phyloP scores from a whole-genome alignment of 78 protist species.

The Emiliania huxleyi region DNA sequence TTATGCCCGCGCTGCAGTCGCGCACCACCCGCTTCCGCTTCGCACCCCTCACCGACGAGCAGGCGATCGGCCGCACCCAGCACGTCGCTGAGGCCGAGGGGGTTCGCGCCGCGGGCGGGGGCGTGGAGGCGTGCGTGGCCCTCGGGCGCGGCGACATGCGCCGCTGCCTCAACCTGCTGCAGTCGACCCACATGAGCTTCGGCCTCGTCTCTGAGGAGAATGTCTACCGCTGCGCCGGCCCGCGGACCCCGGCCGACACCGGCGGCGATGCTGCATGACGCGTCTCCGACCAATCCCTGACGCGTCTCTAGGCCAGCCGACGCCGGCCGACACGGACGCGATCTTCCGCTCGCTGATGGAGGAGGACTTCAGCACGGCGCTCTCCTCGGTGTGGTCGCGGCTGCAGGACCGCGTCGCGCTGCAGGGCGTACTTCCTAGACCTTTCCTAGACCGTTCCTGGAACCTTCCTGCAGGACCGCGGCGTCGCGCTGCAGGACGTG shows the following conservation, averaged over 20 bases:
- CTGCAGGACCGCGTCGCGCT: background rate
- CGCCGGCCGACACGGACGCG: background rate
- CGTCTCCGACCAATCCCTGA: background rate
- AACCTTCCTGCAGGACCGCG: no score
- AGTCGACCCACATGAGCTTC: constrained; percentile 50
- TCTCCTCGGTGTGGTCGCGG: background rate
- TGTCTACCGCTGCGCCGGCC: constrained; percentile 80
- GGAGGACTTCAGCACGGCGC: background rate
- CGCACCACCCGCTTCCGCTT: constrained; percentile 96
- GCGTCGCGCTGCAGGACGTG: background rate
- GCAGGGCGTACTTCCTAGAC: no score
- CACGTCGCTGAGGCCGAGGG: constrained; percentile 69
- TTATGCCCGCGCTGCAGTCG: constrained; percentile 95
- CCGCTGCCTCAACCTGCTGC: constrained; percentile 72
- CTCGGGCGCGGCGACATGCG: constrained; percentile 73
- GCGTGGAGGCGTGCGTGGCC: constrained; percentile 41
- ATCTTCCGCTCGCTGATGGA: background rate
- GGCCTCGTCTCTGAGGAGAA: constrained; percentile 40
- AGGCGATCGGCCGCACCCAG: constrained; percentile 58
- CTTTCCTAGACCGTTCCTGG: no score
- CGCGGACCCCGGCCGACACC: constrained; percentile 67
- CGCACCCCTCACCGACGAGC: constrained; percentile 71
- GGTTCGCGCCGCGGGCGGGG: background rate
- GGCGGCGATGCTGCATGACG: background rate
- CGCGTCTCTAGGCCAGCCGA: background rate